Evolutionary conservation across 768 basidiomycete genomes (phyloP), one percentile per base, ranked within the genome.

Genomic region (Cystobasidium ongulense): DNA sequence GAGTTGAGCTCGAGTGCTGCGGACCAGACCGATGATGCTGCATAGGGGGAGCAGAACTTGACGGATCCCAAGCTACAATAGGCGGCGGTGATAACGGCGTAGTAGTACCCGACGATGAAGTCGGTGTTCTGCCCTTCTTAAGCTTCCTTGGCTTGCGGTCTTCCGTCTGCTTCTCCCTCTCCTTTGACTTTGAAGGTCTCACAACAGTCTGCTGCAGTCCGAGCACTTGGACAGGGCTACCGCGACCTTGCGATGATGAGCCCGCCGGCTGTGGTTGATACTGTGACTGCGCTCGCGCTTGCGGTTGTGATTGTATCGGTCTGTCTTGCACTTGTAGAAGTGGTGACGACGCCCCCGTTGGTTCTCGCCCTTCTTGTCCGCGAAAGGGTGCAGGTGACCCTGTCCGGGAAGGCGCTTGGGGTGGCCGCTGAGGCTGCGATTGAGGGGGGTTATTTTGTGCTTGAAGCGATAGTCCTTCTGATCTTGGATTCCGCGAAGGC

Each of bases 51-150:
- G 13, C 53, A 33, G 68, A 5, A 31, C 29, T 35, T 54, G 68
- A 54, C 11, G 50, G 27, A 71, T 71, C 52, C 68, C 54, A 71
- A 11, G 43, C 23, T n/a, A 67, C 54, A 1, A 54, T n/a, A 39
- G 33, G 68, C 52, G 68, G 35, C 4, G 46, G 13, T 13, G 36
- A 36, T 25, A 46, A 29, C 4, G 53, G 29, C 29, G 68, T 36
- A 71, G 21, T 59, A 11, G 52, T 31, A 36, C 29, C 53, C 8
- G 36, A 36, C 3, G 31, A 33, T 38, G 65, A 67, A 15, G 53
- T 71, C 36, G 68, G 68, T 43, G 68, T 71, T 38, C 68, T 54
- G 3, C 68, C 68, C 25, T 72, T 72, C 54, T 75, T 75, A 4
- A 67, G 41, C 64, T 67, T 72, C 18, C 52, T 43, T 27, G 65